Evolutionary conservation across 2,329 filamentous ascomycete species (phyloP).

Genomic region (Gnomoniopsis sp.): DNA sequence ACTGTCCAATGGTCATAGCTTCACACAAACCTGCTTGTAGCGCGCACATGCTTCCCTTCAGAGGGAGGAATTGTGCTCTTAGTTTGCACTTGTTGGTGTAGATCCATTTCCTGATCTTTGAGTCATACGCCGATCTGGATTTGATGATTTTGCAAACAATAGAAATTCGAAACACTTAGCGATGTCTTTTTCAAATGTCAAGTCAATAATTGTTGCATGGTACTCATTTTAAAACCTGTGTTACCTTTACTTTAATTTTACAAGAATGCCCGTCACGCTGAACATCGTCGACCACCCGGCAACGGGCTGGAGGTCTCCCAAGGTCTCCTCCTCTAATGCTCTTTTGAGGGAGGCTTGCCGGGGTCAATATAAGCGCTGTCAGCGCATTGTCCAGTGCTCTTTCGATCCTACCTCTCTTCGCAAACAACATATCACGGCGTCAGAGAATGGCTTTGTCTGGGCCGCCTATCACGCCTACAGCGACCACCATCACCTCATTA

Average conservation of each 20-base stretch:
- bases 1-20: no score
- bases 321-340: background rate
- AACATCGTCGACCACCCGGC: background rate
- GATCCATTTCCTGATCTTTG: no score
- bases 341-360: background rate
- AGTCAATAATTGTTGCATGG: no score
- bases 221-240: no score
- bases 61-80: no score
- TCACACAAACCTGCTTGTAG: no score
- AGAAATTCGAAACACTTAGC: no score
- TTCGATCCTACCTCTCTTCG: background rate
- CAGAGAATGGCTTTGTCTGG: slow-evolving; percentile 27
- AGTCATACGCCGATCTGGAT: no score
- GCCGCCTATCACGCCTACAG: slow-evolving; percentile 35
- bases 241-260: background rate
- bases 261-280: background rate
- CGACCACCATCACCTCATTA: slow-evolving; percentile 36
- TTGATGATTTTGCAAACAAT: no score
- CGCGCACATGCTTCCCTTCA: no score
- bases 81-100: no score
- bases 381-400: background rate
- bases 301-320: background rate
- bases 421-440: background rate
- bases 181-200: no score
- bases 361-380: background rate